Percentiles rank a stretch among this genome's conserved stretches.
phyloP scores from a whole-genome alignment of 1,139 yeast genomes.

The Geotrichum australiense region DNA sequence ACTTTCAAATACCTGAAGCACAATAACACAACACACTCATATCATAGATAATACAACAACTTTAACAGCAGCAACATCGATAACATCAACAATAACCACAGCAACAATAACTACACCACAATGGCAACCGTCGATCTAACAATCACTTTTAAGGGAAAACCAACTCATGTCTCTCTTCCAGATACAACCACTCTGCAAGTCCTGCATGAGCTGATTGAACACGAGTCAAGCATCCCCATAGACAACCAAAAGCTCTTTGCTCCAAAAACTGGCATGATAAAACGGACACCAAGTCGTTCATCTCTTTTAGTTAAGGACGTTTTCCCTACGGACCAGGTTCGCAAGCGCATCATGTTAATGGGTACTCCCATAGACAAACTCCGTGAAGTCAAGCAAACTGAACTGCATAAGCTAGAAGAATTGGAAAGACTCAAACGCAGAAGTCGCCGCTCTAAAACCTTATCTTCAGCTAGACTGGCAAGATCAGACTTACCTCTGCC shows the following conservation, averaged over 20 bases:
- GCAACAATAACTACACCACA: too few species aligned
- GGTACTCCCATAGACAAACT: slow-evolving; percentile 27
- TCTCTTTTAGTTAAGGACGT: slow-evolving; percentile 20
- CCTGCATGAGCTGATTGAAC: slow-evolving; percentile 26
- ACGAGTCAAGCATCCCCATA: slow-evolving; percentile 26
- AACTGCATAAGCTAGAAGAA: slow-evolving; percentile 23
- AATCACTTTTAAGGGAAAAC: slow-evolving; percentile 14
- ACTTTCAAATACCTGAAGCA: too few species aligned
- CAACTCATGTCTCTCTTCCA: slow-evolving; percentile 7
- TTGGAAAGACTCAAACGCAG: slow-evolving; percentile 18
- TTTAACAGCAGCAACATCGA: too few species aligned
- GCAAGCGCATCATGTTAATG: slow-evolving; percentile 27
- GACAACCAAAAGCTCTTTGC: slow-evolving; percentile 30
- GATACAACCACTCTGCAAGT: slow-evolving; percentile 20
- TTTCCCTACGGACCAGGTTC: slow-evolving; percentile 22
- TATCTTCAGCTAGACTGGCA: slow-evolving; percentile 6
- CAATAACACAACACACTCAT: too few species aligned
- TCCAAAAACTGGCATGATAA: slow-evolving; percentile 28
- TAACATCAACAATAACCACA: too few species aligned
- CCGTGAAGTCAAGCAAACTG: slow-evolving; percentile 26
- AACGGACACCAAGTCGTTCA: slow-evolving; percentile 19
- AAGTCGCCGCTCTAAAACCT: slow-evolving; percentile 5
- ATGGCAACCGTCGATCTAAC: slow-evolving; percentile 14
- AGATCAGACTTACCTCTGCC: background rate
- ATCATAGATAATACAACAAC: too few species aligned